Evolutionary conservation across 176 grass and related monocot species (phyloP).

Genomic region (Paspalum vaginatum): DNA sequence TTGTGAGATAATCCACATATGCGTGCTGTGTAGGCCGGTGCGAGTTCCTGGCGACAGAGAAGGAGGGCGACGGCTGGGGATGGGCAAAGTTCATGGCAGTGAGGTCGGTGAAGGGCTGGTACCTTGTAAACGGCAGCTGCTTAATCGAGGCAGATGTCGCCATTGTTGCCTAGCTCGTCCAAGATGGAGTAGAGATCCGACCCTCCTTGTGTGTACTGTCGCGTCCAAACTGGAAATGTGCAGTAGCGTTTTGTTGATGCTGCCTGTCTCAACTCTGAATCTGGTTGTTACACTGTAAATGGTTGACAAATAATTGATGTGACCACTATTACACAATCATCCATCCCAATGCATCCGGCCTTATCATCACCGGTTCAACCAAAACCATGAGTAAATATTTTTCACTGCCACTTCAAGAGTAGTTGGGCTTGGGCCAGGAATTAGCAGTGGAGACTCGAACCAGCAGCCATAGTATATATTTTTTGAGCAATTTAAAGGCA

Average conservation of each 20-base stretch:
- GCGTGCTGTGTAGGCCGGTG: conserved; percentile 7
- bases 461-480: too few relatives aligned
- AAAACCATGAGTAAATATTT: too few relatives aligned
- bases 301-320: neutral
- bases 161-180: neutral
- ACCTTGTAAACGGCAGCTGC: conserved; percentile 29
- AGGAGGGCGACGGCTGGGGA: conserved; percentile 11
- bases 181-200: neutral
- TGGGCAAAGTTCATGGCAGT: conserved; percentile 22
- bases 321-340: neutral
- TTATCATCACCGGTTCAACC: too few relatives aligned
- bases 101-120: conserved; percentile 3
- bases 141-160: conserved; percentile 28
- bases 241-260: neutral
- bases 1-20: neutral
- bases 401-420: too few relatives aligned
- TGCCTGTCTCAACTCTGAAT: neutral
- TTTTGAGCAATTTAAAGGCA: too few relatives aligned
- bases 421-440: too few relatives aligned
- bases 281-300: neutral
- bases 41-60: neutral
- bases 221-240: neutral
- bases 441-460: too few relatives aligned
- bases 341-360: too few relatives aligned
- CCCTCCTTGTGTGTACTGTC: neutral